These are phyloP conservation scores for Ophiosphaerella herpotricha DNA, from an alignment of 2,329 filamentous ascomycete genomes.

Conservation along the genomic window DNA sequence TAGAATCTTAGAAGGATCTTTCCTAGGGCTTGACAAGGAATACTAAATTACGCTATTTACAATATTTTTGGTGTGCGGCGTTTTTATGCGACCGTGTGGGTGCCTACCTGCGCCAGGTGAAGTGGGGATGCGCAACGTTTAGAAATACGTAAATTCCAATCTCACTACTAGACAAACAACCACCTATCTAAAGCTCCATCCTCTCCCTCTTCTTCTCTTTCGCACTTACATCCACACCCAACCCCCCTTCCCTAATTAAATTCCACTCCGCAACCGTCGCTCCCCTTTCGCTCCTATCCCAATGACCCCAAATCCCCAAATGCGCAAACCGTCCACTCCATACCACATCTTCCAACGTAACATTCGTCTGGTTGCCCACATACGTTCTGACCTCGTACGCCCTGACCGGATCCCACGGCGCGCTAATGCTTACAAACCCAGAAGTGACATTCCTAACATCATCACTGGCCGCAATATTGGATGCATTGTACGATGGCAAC, in stretches of 20 bases:
- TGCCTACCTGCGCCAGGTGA: too few species aligned
- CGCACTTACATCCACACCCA: neutral
- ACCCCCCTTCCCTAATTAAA: slow-evolving; percentile 29
- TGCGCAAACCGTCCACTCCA: slow-evolving; percentile 53
- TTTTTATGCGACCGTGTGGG: too few species aligned
- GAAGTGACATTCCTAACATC: slow-evolving; percentile 22
- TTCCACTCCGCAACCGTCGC: slow-evolving; percentile 61
- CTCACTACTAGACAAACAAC: too few species aligned
- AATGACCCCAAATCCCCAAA: slow-evolving; percentile 56
- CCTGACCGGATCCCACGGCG: slow-evolving; percentile 46
- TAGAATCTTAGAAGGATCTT: too few species aligned
- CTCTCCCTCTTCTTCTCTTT: neutral
- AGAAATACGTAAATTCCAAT: too few species aligned
- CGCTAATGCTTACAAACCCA: slow-evolving; percentile 46
- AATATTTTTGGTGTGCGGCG: too few species aligned
- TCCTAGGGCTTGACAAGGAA: too few species aligned
- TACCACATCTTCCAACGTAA: slow-evolving; percentile 44
- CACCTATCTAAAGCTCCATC: neutral
- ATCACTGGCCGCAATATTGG: slow-evolving; percentile 3
- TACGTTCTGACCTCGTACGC: slow-evolving; percentile 48
- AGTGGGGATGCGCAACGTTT: too few species aligned
- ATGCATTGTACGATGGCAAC: slow-evolving; percentile 19
- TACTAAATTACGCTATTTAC: too few species aligned
- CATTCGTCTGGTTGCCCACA: slow-evolving; percentile 52
- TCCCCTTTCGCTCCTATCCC: slow-evolving; percentile 44